Evolutionary conservation across 306 rosid genomes (phyloP), one percentile per base, ranked within the genome.

Genomic region (Herpetospermum pedunculosum): DNA sequence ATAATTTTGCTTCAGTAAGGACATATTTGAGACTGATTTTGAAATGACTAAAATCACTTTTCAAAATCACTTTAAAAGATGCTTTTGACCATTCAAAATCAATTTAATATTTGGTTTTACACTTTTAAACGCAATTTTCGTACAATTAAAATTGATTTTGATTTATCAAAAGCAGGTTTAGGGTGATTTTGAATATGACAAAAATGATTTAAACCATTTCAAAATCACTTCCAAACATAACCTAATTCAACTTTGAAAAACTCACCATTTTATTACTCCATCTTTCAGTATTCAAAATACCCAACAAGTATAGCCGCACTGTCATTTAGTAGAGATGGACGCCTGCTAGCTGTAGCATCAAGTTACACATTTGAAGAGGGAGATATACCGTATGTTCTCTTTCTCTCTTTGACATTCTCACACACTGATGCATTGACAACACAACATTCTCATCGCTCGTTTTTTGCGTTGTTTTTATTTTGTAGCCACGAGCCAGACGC

Each of bases 331-430:
- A 82, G 89, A 89, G 99, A 95, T 77, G 99, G 99, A 52, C 92
- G 87, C 78, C 92, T 89, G 8, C 82, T 95, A 71, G 99, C 99
- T 41, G 97, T 94, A 76, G 99, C 96, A 35, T 94, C 99, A 29
- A 94, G 99, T 82, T 94, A 94, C 85, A 94, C 99, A 46, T 89
- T 68, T 72, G 99, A 94, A 81, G 99, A 94, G 79, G 99, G 97
- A 19, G 91, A 89, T 21, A 89, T 88, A 81, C 59, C 90, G 91
- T 87, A 80, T 58, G 83, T 63, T 38, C 64, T 32, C 53, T 12
- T 4, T 48, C 64, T 26, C n/a, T 15, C 46, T 18, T 19, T 2
- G 30, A 14, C 14, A 1, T 28, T 40, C 26, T 3, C 50, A 12
- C 19, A 12, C 23, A 75, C 29, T 40, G 16, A 38, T 28, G 8